Evolutionary conservation across 129 eudicot species (phyloP), one percentile per base, ranked within the genome.

Genomic region (Flaveria robusta): DNA sequence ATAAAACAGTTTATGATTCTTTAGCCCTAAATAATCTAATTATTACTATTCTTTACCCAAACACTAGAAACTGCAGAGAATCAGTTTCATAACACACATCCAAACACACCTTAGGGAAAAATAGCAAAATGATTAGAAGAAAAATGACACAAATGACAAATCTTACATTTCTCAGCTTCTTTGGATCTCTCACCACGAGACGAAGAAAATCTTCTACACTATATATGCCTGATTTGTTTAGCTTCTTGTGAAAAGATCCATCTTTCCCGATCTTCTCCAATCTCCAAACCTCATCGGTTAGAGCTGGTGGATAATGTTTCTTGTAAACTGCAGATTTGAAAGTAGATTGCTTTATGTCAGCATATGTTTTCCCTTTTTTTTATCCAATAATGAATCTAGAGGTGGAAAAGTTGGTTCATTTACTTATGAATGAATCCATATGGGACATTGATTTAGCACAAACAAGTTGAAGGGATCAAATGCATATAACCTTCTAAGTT

Each of bases 191-290:
- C 49, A 88, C 99, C 23, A 89, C 97, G 46, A 86, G 90, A 13
- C 97, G 87, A 75, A 95, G 87, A 84, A 95, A 95, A 82, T 95
- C 96, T 86, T 95, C 99, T 3, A 95, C 99, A 13, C 81, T 81
- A 70, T 1, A 56, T 66, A 95, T 86, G 16, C 96, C 96, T 50
- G 97, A 81, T 86, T 87, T 88, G 76, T 83, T 91, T 26, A 95
- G 96, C 86, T 92, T 91, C 89, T 89, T 95, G 79, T 95, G 99
- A 78, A 95, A 95, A 3, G 99, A 91, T 62, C 99, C 99, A 51
- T 95, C 99, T 84, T 95, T 95, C 9, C 99, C 99, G 23, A 95
- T 95, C 87, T 95, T 95, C 81, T 95, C 99, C 85, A 95, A 77
- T 85, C 99, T 89, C 99, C 99, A 95, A 51, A 95, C 99, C 65